Evolutionary conservation across 2,329 filamentous ascomycete genomes (phyloP).

Genomic region (Fusarium irregulare): DNA sequence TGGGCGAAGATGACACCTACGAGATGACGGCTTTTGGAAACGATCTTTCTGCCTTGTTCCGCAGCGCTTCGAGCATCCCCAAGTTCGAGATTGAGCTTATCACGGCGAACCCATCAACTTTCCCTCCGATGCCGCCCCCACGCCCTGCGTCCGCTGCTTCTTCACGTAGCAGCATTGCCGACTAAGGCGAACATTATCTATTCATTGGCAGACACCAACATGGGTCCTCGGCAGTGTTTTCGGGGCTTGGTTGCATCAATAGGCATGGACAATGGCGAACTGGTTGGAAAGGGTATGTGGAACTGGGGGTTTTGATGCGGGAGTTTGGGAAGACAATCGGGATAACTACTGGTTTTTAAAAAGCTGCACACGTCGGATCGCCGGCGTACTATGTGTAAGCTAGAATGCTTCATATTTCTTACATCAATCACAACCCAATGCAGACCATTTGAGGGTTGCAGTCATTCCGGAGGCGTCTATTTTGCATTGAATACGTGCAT

Average conservation of each 20-base stretch:
- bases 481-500: neutral
- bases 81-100: conserved; percentile 41
- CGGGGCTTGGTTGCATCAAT: neutral
- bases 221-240: neutral
- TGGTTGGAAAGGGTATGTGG: neutral
- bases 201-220: neutral
- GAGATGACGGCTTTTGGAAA: conserved; percentile 45
- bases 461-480: neutral
- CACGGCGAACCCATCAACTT: conserved; percentile 1
- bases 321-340: conserved; percentile 6
- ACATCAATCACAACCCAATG: neutral
- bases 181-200: neutral
- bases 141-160: conserved; percentile 32
- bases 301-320: neutral
- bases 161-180: conserved; percentile 25
- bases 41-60: conserved; percentile 43
- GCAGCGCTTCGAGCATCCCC: conserved; percentile 31
- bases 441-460: neutral
- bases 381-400: neutral
- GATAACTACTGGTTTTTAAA: neutral
- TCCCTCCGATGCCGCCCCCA: conserved; percentile 29
- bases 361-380: neutral
- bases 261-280: conserved; percentile 8
- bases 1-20: conserved; percentile 39
- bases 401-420: neutral